A percentile compares a stretch with the other conserved stretches of the same genome.
These are phyloP conservation scores for Onygena corvina DNA, from an alignment of 2,329 filamentous ascomycete genomes.

Conservation along the genomic window DNA sequence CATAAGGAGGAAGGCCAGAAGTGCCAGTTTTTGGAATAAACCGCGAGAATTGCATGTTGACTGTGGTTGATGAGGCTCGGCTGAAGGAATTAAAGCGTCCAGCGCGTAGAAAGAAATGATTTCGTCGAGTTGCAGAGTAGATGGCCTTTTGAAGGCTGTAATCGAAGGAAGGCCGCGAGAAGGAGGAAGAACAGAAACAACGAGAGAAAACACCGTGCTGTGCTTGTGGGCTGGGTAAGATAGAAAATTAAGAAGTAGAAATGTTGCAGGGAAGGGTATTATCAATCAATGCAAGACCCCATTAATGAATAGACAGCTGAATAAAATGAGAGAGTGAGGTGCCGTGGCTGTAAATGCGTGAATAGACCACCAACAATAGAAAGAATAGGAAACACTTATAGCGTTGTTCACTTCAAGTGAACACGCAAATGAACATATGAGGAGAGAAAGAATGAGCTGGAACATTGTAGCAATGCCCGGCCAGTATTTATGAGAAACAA, in stretches of 20 bases:
- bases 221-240: neutral
- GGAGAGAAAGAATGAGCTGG: neutral
- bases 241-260: neutral
- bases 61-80: neutral
- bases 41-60: conserved; percentile 25
- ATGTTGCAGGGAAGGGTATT: neutral
- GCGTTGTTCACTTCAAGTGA: conserved; percentile 6
- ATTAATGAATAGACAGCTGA: neutral
- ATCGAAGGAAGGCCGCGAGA: neutral
- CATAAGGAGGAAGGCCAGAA: conserved; percentile 28
- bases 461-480: neutral
- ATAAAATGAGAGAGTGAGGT: neutral
- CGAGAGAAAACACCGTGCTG: neutral
- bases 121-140: neutral
- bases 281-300: neutral
- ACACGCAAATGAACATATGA: neutral
- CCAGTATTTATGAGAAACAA: neutral
- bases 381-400: conserved; percentile 3
- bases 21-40: conserved; percentile 15
- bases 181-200: neutral
- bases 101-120: neutral
- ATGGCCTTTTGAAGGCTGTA: neutral
- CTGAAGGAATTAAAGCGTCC: conserved; percentile 3
- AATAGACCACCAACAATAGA: conserved; percentile 1
- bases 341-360: neutral